Conservation (phyloP, 2,329 filamentous ascomycete genomes). For the Diaporthe amygdali region DNA sequence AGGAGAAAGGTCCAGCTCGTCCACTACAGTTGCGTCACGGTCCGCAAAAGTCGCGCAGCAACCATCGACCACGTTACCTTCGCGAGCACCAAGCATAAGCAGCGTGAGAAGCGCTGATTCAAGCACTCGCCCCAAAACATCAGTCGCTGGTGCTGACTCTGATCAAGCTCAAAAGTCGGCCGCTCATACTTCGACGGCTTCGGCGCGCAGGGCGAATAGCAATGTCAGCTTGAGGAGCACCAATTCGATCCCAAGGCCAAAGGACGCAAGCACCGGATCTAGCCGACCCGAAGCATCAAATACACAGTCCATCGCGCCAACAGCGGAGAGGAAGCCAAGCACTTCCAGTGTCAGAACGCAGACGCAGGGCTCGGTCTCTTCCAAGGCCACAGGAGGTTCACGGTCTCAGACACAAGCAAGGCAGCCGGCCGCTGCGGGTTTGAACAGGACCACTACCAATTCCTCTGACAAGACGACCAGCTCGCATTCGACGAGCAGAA, state of each 20-base stretch:
- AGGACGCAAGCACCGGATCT: neutral
- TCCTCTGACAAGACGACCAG: neutral
- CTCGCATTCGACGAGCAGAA: neutral
- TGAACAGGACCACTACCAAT: neutral
- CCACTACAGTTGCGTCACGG: too few relatives aligned
- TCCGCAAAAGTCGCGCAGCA: neutral
- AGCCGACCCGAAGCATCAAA: too few relatives aligned
- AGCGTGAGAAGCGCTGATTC: neutral
- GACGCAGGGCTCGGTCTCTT: neutral
- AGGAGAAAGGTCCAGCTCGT: too few relatives aligned
- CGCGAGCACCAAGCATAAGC: neutral
- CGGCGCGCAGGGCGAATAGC: neutral
- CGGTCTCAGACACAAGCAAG: neutral
- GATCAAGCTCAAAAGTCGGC: neutral
- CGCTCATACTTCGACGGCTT: neutral
- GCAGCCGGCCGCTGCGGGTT: neutral
- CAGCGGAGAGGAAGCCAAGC: neutral
- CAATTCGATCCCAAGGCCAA: neutral
- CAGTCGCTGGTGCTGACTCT: accelerated
- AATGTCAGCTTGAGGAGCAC: neutral
- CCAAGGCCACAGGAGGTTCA: neutral
- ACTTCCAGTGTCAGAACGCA: neutral
- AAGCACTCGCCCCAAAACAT: neutral
- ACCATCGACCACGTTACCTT: neutral
- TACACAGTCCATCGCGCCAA: neutral